Evolutionary conservation across 768 basidiomycete species (phyloP).

Genomic region (Rhodotorula sphaerocarpa): DNA sequence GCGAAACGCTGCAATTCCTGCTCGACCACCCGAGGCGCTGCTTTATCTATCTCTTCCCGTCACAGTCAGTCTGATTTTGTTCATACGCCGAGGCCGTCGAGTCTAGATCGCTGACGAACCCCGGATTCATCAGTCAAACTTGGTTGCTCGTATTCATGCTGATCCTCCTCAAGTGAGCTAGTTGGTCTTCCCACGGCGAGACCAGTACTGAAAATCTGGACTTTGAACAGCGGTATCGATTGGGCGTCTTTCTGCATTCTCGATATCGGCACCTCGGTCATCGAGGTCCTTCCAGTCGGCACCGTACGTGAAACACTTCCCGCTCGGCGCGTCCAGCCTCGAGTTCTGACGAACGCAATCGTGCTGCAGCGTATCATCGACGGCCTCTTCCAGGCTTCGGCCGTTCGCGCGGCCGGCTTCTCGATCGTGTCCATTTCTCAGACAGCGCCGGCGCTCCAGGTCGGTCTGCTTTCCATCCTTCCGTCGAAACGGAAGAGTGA

Average conservation of each 20-base stretch:
- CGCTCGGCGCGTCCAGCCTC: too few relatives aligned
- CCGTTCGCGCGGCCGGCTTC: slow-evolving; percentile 82
- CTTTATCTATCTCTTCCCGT: slow-evolving; percentile 39
- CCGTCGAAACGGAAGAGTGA: too few relatives aligned
- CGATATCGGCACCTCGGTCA: slow-evolving; percentile 68
- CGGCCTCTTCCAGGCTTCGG: slow-evolving; percentile 67
- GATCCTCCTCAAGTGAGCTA: slow-evolving; percentile 26
- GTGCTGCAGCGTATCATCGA: slow-evolving; percentile 52
- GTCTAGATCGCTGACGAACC: neutral
- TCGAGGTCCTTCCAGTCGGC: slow-evolving; percentile 62
- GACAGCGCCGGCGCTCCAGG: slow-evolving; percentile 87
- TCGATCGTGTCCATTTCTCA: slow-evolving; percentile 60
- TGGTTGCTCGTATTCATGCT: slow-evolving; percentile 36
- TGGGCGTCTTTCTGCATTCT: slow-evolving; percentile 84
- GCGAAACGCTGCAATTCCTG: slow-evolving; percentile 80
- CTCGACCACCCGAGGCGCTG: slow-evolving; percentile 79
- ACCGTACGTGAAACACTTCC: slow-evolving; percentile 40
- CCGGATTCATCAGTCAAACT: slow-evolving; percentile 12
- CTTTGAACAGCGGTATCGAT: slow-evolving; percentile 50
- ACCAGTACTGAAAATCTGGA: neutral
- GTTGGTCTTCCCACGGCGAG: too few relatives aligned
- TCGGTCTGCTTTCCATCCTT: slow-evolving; percentile 67
- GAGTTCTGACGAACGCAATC: neutral
- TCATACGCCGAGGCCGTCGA: neutral
- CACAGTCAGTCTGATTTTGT: neutral